Evolutionary conservation across 108 stramenopile species (phyloP), one percentile per base, ranked within the genome.

Genomic region (Cyclotella choctawhatcheeana): DNA sequence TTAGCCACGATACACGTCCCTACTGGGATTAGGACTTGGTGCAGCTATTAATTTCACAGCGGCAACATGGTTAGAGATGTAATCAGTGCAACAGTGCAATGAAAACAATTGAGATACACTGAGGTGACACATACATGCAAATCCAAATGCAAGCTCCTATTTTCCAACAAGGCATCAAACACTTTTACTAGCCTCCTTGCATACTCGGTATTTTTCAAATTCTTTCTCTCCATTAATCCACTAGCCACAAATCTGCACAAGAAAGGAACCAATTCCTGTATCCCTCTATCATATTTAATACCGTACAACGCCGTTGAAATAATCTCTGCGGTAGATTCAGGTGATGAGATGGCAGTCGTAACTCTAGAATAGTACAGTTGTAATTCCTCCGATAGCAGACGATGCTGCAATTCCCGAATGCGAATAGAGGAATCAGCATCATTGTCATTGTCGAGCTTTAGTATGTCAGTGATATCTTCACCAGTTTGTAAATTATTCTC

Each of bases 241-340:
- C 22, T 27, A 6, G 83, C 70, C 25, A 90, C 82, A 58, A 88
- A 94, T 35, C 85, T 68, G 22, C 84, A 74, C 18, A 92, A 79
- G 67, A 94, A 94, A 0, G 93, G 93, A 10, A 92, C 88, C 65
- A 94, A 59, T 73, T 94, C 93, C 75, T 94, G 91, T 26, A 94
- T 63, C 2, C 91, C 91, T 8, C 79, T 43, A 64, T 92, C 93
- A 50, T 21, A 61, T 10, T 33, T 79, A 69, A 64, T 89, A 7
- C 72, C 74, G n/a, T 67, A n/a, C 37, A 71, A 71, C 18, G 53
- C 67, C 62, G 68, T 44, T 3, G 34, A 34, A 44, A 71, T 22
- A 22, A 22, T 66, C 14, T 66, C 50, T 66, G 81, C 22, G 68
- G 67, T 6, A 69, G 65, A 14, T 59, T 64, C 27, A 67, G 86